Base-by-base conservation (phyloP, 148 eudicot genomes). In the Amaranthus cruentus region DNA sequence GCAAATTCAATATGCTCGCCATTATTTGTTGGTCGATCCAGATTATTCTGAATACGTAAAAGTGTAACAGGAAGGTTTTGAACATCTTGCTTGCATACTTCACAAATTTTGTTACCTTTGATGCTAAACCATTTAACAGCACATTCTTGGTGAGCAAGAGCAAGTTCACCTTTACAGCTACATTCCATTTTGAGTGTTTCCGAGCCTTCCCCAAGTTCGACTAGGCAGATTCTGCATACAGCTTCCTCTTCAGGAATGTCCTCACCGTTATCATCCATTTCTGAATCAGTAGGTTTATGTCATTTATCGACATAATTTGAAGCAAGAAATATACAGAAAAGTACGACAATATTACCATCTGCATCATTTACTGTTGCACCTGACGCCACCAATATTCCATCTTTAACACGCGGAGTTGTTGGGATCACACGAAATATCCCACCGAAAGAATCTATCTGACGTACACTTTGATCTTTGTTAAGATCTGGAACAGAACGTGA, bases 51-150 rank as follows among this genome's bases (percentile, higher is more conserved):
- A 81, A 96, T 84, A 60, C 96, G 87, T 62, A 96, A 78, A 56
- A 96, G 96, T 15, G 94, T 96, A 71, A 96, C 99, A 13, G 99
- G 94, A 52, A 96, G 81, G 74, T 96, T 96, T 79, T 75, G 76
- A 73, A 96, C 99, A 75, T 92, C 99, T 88, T 90, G 87, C 81
- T 85, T 85, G 81, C 97, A 96, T 28, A 96, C 89, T 42, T 96
- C 99, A 80, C 99, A 96, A 54, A 85, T 92, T 74, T 85, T 92
- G 87, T 96, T 92, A 51, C 99, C 99, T 87, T 88, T 96, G 69
- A 96, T 87, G 87, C 92, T 96, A 81, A 96, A 96, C 99, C 99
- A 96, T 81, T 92, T 96, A 53, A 96, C 80, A 47, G 92, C 97
- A 69, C 99, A 96, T 80, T 88, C 97, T 75, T 88, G 84, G 85